Evolutionary conservation across 2,329 filamentous ascomycete genomes (phyloP).

Genomic region (Monosporascus sp.): DNA sequence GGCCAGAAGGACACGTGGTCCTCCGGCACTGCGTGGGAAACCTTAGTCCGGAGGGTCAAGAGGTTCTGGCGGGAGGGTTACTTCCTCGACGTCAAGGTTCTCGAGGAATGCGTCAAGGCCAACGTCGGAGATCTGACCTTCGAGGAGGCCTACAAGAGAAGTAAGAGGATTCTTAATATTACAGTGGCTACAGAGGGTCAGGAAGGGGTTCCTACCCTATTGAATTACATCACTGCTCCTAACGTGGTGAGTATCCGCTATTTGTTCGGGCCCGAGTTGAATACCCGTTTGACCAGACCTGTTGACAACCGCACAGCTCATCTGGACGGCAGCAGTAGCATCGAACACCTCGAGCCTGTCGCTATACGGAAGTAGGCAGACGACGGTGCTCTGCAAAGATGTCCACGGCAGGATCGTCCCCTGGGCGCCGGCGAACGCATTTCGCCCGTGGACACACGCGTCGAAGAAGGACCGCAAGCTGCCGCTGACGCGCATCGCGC

Average conservation of each 20-base stretch:
- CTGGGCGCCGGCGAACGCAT: constrained; percentile 64
- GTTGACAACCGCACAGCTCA: constrained; percentile 50
- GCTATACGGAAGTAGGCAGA: constrained; percentile 59
- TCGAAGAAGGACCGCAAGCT: constrained; percentile 61
- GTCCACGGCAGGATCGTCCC: constrained; percentile 66
- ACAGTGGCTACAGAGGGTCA: constrained; percentile 74
- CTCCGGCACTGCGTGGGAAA: constrained; percentile 45
- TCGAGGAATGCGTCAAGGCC: constrained; percentile 77
- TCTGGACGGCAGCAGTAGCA: constrained; percentile 73
- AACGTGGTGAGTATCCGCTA: constrained; percentile 66
- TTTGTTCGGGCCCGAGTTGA: neutral
- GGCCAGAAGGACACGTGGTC: constrained; percentile 29
- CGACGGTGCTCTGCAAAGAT: constrained; percentile 71
- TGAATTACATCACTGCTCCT: constrained; percentile 90
- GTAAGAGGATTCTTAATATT: constrained; percentile 85
- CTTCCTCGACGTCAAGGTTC: constrained; percentile 73
- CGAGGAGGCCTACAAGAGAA: constrained; percentile 82
- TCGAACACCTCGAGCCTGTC: constrained; percentile 65
- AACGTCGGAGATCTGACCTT: constrained; percentile 90
- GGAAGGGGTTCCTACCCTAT: constrained; percentile 72
- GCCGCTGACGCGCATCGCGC: constrained; percentile 64
- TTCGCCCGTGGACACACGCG: constrained; percentile 63
- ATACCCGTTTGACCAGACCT: neutral
- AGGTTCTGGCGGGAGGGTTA: constrained; percentile 74
- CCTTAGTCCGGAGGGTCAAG: constrained; percentile 58